phyloP scores from a whole-genome alignment of 176 grass and related monocot genomes.

The Juncus inflexus region DNA sequence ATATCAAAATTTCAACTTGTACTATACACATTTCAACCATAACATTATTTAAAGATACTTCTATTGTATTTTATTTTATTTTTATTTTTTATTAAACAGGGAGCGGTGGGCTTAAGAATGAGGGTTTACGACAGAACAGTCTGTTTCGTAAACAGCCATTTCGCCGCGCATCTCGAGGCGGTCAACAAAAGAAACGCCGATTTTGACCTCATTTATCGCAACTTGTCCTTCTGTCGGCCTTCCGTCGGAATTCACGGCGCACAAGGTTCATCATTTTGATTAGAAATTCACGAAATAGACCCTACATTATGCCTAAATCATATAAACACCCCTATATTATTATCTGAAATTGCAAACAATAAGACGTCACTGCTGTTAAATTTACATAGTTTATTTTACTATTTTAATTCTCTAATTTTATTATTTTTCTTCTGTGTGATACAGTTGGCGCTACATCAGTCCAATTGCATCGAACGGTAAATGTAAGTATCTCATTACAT shows the following conservation, averaged over 20 bases:
- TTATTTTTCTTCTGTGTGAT: slow-evolving; percentile 36
- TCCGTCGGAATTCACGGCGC: slow-evolving; percentile 50
- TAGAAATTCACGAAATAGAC: neutral
- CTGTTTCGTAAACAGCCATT: slow-evolving; percentile 97
- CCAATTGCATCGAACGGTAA: slow-evolving; percentile 87
- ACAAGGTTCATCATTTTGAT: slow-evolving; percentile 47
- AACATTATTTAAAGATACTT: neutral
- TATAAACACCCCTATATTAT: slow-evolving; percentile 16
- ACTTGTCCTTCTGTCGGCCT: slow-evolving; percentile 82
- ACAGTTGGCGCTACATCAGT: slow-evolving; percentile 88
- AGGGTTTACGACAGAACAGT: slow-evolving; percentile 85
- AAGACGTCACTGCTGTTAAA: slow-evolving; percentile 2
- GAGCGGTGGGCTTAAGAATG: slow-evolving; percentile 95
- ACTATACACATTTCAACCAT: no score
- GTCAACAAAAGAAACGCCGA: slow-evolving; percentile 90
- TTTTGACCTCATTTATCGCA: slow-evolving; percentile 90
- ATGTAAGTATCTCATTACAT: slow-evolving; percentile 38
- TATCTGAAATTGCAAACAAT: slow-evolving; percentile 18
- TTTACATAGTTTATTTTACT: neutral
- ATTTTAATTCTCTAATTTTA: slow-evolving; percentile 9
- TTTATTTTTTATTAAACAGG: slow-evolving; percentile 41
- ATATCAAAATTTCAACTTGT: no score
- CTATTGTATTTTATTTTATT: no score
- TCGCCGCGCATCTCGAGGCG: slow-evolving; percentile 92
- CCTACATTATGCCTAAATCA: no score